A percentile compares a stretch with the other conserved stretches of the same genome.
phyloP scores from a whole-genome alignment of 352 stramenopile genomes.

The Elongisporangium anandrum region DNA sequence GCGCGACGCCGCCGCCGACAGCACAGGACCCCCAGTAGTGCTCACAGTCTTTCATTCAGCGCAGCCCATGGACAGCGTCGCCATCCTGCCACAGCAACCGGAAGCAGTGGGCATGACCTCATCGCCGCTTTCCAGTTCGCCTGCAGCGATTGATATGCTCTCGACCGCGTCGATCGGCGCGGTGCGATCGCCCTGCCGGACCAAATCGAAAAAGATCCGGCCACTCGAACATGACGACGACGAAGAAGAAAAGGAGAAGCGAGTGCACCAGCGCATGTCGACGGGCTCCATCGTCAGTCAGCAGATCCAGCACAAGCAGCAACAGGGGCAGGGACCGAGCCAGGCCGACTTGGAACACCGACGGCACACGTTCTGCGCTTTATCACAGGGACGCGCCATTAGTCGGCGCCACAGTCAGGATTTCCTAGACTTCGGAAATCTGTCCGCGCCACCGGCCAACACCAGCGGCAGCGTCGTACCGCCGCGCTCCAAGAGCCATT shows the following conservation, averaged over 20 bases:
- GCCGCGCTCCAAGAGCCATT: constrained; percentile 21
- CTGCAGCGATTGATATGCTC: neutral
- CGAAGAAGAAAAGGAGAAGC: constrained; percentile 18
- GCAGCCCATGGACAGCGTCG: constrained; percentile 3
- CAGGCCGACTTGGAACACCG: constrained; percentile 18
- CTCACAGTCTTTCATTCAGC: too few species aligned
- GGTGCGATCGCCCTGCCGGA: neutral
- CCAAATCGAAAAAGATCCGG: constrained; percentile 9
- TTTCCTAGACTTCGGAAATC: constrained; percentile 23
- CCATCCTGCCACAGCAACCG: constrained; percentile 1
- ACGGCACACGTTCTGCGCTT: constrained; percentile 36
- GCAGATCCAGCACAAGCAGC: constrained; percentile 32
- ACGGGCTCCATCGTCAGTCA: constrained; percentile 31
- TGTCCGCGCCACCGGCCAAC: constrained; percentile 16
- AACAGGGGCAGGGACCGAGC: too few species aligned
- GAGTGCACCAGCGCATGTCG: constrained; percentile 19
- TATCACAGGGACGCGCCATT: constrained; percentile 34
- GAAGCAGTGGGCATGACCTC: constrained; percentile 13
- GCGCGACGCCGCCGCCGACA: too few species aligned
- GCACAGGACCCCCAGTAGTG: too few species aligned
- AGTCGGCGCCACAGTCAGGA: constrained; percentile 47
- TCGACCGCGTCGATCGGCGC: neutral
- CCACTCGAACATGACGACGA: constrained; percentile 11
- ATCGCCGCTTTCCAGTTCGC: constrained; percentile 10
- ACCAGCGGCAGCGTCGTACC: constrained; percentile 7